Conservation (phyloP, 192 early-diverging fungal species). For the Ambispora gerdemannii region DNA sequence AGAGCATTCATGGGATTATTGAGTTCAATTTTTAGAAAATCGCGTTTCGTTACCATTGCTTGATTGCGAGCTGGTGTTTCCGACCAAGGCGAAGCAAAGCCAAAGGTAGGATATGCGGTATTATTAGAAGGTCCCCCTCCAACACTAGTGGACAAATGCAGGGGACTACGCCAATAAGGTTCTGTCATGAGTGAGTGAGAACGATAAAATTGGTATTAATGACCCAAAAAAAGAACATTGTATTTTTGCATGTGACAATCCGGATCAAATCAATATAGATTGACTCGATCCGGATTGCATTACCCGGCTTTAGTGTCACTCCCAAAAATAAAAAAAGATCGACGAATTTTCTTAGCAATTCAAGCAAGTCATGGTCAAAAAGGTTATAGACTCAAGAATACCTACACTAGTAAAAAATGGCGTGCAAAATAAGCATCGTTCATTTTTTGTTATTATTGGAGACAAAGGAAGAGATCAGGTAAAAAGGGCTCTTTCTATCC, state of each 20-base stretch:
- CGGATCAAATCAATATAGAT: too few relatives aligned
- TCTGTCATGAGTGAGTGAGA: too few relatives aligned
- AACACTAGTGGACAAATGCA: too few relatives aligned
- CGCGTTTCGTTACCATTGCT: neutral
- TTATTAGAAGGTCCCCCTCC: neutral
- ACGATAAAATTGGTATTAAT: too few relatives aligned
- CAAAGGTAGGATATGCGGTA: neutral
- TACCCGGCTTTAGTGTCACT: too few relatives aligned
- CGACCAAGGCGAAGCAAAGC: neutral
- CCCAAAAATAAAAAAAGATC: too few relatives aligned
- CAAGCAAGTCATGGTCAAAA: constrained; percentile 62
- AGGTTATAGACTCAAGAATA: constrained; percentile 90
- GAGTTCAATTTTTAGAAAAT: neutral
- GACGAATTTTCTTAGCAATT: neutral
- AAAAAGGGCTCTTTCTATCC: constrained; percentile 14
- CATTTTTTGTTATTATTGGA: constrained; percentile 95
- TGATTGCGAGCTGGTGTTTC: neutral
- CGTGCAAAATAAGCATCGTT: constrained; percentile 86
- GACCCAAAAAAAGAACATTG: too few relatives aligned
- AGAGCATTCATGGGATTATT: constrained; percentile 43
- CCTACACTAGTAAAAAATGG: constrained; percentile 89
- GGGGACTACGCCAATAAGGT: too few relatives aligned
- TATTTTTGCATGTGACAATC: too few relatives aligned
- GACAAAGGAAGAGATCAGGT: constrained; percentile 89
- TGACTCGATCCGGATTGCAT: too few relatives aligned